Percentiles rank a stretch among this genome's conserved stretches.
phyloP scores from a whole-genome alignment of 1,139 yeast genomes.

The Suhomyces anneliseae region DNA sequence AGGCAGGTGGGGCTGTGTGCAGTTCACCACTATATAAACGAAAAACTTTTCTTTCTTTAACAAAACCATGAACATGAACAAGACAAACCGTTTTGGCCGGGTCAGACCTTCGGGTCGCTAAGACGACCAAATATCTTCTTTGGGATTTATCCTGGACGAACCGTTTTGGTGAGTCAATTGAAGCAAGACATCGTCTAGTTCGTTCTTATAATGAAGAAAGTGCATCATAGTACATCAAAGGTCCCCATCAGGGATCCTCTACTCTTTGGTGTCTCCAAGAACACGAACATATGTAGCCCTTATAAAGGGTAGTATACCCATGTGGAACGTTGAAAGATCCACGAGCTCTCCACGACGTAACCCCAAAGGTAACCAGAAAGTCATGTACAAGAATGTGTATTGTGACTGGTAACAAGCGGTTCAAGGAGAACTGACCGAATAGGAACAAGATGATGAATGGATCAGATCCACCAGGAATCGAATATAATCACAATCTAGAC shows the following conservation, averaged over 20 bases:
- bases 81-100: conserved; percentile 19
- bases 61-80: conserved; percentile 2
- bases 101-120: conserved; percentile 10
- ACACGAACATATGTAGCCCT: conserved; percentile 37
- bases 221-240: conserved; percentile 56
- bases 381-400: too few relatives aligned
- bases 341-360: too few relatives aligned
- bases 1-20: neutral
- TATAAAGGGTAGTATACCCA: too few relatives aligned
- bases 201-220: conserved; percentile 22
- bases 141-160: conserved; percentile 37
- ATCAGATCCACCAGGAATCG: too few relatives aligned
- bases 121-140: conserved; percentile 37
- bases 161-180: conserved; percentile 47
- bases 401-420: too few relatives aligned
- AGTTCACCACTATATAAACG: conserved; percentile 1
- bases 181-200: conserved; percentile 28
- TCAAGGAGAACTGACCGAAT: too few relatives aligned
- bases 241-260: conserved; percentile 13
- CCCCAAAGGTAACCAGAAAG: too few relatives aligned
- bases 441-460: too few relatives aligned
- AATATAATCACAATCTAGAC: too few relatives aligned
- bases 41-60: conserved; percentile 1
- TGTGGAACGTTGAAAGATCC: too few relatives aligned
- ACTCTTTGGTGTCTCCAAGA: conserved; percentile 54